These are phyloP conservation scores for Pseudocercospora eumusae DNA, from an alignment of 2,329 filamentous ascomycete genomes.

Conservation along the genomic window DNA sequence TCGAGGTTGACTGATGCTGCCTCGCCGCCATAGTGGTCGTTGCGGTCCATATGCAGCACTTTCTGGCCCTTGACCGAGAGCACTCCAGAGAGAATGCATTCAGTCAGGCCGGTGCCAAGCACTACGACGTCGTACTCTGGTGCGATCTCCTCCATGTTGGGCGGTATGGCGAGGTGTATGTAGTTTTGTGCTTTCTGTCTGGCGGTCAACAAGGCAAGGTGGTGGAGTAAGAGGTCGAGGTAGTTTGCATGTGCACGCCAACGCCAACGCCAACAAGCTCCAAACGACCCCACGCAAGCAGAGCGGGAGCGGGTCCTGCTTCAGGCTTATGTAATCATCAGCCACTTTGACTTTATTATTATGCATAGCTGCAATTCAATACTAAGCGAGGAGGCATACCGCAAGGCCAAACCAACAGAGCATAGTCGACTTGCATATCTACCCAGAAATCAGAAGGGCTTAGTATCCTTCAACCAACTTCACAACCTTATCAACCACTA, in stretches of 20 bases:
- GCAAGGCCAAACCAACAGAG: too few species aligned
- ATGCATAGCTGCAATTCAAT: not conserved
- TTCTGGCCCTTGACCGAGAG: slow-evolving; percentile 98
- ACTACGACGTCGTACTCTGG: slow-evolving; percentile 99
- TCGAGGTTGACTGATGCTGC: slow-evolving; percentile 96
- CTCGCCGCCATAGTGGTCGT: slow-evolving; percentile 97
- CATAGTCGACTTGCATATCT: too few species aligned
- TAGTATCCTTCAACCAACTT: too few species aligned
- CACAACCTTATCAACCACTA: slow-evolving; percentile 36
- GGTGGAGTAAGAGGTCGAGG: too few species aligned
- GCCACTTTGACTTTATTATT: too few species aligned
- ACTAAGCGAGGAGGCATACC: too few species aligned
- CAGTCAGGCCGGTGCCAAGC: slow-evolving; percentile 95
- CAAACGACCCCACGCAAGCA: not conserved
- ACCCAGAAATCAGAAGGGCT: too few species aligned
- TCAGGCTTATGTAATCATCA: too few species aligned
- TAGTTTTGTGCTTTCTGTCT: not conserved
- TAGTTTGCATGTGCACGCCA: not conserved
- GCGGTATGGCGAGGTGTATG: slow-evolving; percentile 19
- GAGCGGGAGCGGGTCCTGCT: too few species aligned
- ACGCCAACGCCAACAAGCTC: not conserved
- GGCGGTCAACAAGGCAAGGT: not conserved
- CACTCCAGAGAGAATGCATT: slow-evolving; percentile 98
- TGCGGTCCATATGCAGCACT: slow-evolving; percentile 97
- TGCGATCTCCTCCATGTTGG: slow-evolving; percentile 93